These are phyloP conservation scores for Pestalotiopsis sp. DNA, from an alignment of 2,329 filamentous ascomycete genomes.

Conservation along the genomic window DNA sequence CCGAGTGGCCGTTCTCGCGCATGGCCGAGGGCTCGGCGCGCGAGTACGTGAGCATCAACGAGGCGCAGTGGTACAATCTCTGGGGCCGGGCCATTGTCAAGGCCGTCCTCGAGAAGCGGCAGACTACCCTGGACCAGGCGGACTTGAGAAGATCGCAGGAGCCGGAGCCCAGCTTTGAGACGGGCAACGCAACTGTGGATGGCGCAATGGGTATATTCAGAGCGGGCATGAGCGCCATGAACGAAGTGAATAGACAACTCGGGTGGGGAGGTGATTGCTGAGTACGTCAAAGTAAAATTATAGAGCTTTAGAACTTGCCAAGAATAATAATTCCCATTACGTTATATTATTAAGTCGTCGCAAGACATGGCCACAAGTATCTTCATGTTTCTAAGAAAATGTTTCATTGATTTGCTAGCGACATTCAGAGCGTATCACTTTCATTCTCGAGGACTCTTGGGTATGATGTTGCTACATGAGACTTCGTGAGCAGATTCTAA, in stretches of 20 bases:
- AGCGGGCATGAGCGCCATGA: constrained; percentile 53
- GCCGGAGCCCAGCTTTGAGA: constrained; percentile 38
- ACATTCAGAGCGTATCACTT: no score
- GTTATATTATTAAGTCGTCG: no score
- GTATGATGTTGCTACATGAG: no score
- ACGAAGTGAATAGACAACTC: constrained; percentile 53
- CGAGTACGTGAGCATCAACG: constrained; percentile 55
- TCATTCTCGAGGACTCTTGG: no score
- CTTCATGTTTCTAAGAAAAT: no score
- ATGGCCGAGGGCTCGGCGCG: constrained; percentile 36
- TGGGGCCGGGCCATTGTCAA: constrained; percentile 64
- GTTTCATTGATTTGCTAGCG: no score
- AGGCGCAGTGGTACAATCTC: constrained; percentile 63
- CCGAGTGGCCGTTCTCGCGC: constrained; percentile 61
- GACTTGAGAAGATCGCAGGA: constrained; percentile 52
- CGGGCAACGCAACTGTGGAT: constrained; percentile 42
- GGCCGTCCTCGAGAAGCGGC: constrained; percentile 60
- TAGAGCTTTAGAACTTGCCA: not conserved
- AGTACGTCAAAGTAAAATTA: not conserved
- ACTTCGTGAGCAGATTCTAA: no score
- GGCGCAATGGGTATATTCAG: constrained; percentile 40
- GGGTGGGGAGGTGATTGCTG: constrained; percentile 47
- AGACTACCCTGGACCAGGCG: constrained; percentile 57
- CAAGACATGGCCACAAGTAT: no score
- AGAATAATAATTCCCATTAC: no score